Evolutionary conservation across 208 protist species (phyloP), one percentile per base, ranked within the genome.

Genomic region (Blechomonas ayalai): DNA sequence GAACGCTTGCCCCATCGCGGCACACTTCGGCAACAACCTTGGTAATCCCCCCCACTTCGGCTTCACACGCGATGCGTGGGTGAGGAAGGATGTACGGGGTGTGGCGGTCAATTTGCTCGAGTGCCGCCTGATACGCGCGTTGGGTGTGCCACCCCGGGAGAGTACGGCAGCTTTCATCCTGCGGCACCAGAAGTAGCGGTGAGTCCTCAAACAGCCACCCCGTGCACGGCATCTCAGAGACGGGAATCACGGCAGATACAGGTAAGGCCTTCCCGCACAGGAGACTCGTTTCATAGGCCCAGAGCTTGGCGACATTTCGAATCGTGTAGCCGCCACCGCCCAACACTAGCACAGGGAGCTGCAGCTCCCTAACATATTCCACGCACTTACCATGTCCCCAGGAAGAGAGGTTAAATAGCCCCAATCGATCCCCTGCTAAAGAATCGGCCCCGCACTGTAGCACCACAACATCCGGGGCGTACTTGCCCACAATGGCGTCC

Each of bases 321-420:
- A 99, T 92, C 12, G 96, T 99, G 72, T 99, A 99, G 9, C 98
- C 98, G 50, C 98, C 98, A 33, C 98, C 98, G 18, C 98, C 98
- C 0, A 99, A 52, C 1, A 98, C 82, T 0, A 99, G 68, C 26
- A 97, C 64, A 19, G 98, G 98, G 8, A 99, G 25, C 20, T 79
- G 70, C 16, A 98, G 96, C 7, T 55, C 65, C 33, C 95, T 91
- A 26, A 99, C 84, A 48, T 79, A 91, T 45, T 79, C 59, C 34
- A 99, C 92, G 67, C 96, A 99, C 57, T 96, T 77, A 24, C 83
- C 95, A 60, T 97, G 93, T 19, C 92, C 91, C 64, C 74, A 79
- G 9, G 96, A 87, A 0, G 97, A 92, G 0, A 99, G 32, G 59
- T 93, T 93, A 35, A 90, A 77, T 28, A 78, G 57, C 15, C 97